Evolutionary conservation across 495 filamentous ascomycete species (phyloP).

Genomic region (Annulohypoxylon bovei): DNA sequence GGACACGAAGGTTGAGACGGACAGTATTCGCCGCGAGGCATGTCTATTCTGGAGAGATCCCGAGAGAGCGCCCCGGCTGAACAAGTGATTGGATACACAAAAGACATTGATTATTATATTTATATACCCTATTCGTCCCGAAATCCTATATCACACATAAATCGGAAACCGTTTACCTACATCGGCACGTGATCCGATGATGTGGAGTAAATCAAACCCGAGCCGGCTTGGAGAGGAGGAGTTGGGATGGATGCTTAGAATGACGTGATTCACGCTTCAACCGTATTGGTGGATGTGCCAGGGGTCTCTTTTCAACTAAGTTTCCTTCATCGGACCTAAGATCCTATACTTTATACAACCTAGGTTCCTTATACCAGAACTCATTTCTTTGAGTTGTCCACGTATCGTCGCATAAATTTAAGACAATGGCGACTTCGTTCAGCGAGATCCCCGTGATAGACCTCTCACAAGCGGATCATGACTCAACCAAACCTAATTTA

Average conservation of each 20-base stretch:
- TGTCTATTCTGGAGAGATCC: conserved; percentile 42
- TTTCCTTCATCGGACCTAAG: conserved; percentile 3
- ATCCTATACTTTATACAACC: background rate
- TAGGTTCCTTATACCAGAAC: conserved; percentile 20
- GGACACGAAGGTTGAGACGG: conserved; percentile 31
- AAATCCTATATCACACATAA: background rate
- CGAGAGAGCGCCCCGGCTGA: conserved; percentile 31
- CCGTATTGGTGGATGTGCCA: conserved; percentile 4
- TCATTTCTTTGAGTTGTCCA: background rate
- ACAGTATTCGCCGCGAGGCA: conserved; percentile 35
- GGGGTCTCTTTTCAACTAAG: conserved; percentile 3
- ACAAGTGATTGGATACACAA: conserved; percentile 20
- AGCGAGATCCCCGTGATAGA: conserved; percentile 58
- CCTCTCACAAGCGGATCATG: conserved; percentile 51
- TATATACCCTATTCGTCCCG: conserved; percentile 1
- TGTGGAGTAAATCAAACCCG: conserved; percentile 17
- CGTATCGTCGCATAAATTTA: background rate
- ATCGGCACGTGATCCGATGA: conserved; percentile 24
- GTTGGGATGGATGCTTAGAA: conserved; percentile 24
- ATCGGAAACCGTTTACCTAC: background rate
- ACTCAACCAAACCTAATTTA: conserved; percentile 38
- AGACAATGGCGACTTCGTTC: conserved; percentile 46
- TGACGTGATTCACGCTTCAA: conserved; percentile 31
- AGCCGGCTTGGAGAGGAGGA: conserved; percentile 20
- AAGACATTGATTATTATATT: conserved; percentile 1